Base-by-base conservation (phyloP, 768 basidiomycete species). In the Lactarius indigo region DNA sequence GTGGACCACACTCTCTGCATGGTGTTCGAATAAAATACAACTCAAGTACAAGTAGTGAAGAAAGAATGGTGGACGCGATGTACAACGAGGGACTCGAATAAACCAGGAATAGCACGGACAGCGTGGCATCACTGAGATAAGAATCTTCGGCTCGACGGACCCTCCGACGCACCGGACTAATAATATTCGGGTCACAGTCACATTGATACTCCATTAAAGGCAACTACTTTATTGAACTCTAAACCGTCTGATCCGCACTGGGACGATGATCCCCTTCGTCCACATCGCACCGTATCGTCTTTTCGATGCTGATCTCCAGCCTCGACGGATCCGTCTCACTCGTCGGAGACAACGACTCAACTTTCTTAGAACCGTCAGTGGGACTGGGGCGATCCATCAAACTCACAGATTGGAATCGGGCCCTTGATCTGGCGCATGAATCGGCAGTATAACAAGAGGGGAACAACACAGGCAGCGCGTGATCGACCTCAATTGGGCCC, bases 1-100 rank as follows among this genome's bases (percentile, higher is more conserved):
- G 79, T 80, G 33, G 82, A 84, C 83, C 84, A 85, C 61, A 83
- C 76, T 31, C 82, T 79, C 70, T 85, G 80, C 82, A 84, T 84
- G 72, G 70, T 57, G 59, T 9, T 64, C n/a, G 47, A 39, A 52
- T 26, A 57, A 64, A 59, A 52, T 57, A 73, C 68, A 70, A 28
- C 50, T 37, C 35, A 56, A 33, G n/a, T 66, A 65, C 47, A 52
- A 7, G 63, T 66, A 15, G n/a, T 7, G 13, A 58, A 20, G 44
- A 47, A 54, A 50, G 35, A n/a, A 44, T 33, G 42, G 56, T 23
- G 66, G 50, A 31, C 39, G 17, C 17, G 31, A 28, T 30, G 18
- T 7, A 18, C 7, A 4, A 30, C 31, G 55, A 56, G 30, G 18
- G 1, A 52, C 50, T 26, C 26, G 23, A 15, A 52, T 52, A 52